A percentile compares a stretch with the other conserved stretches of the same genome.
phyloP scores from a whole-genome alignment of 805 yeast species.

The Candida corydali region DNA sequence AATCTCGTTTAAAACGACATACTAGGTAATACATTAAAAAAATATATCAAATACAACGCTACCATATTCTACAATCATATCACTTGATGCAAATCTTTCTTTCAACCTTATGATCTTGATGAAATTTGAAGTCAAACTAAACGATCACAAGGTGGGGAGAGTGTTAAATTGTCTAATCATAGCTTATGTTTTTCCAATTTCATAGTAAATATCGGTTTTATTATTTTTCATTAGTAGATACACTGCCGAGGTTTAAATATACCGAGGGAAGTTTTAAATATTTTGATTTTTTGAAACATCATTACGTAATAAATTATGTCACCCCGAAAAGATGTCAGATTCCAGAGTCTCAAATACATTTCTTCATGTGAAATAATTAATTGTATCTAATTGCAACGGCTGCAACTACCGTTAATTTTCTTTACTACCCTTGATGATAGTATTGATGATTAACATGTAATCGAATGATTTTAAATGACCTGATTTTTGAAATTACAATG shows the following conservation, averaged over 20 bases:
- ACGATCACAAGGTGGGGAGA: not conserved
- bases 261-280: not conserved
- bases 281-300: not conserved
- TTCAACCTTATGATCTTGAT: too few species aligned
- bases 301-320: slow-evolving; percentile 1
- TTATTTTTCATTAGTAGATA: not conserved
- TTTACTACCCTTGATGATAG: not conserved
- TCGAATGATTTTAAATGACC: not conserved
- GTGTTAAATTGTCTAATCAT: too few species aligned
- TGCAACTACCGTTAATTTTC: not conserved
- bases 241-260: not conserved
- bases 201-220: too few species aligned
- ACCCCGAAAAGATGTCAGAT: not conserved
- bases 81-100: too few species aligned
- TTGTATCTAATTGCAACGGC: not conserved
- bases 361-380: slow-evolving; percentile 1
- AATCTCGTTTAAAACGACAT: too few species aligned
- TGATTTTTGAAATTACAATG: too few species aligned
- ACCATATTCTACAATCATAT: too few species aligned
- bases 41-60: too few species aligned
- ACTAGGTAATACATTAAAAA: too few species aligned
- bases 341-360: not conserved
- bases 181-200: too few species aligned
- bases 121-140: too few species aligned
- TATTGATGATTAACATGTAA: not conserved